These are phyloP conservation scores for Eucalyptus leucophloia DNA, from an alignment of 345 rosid species.

Conservation along the genomic window DNA sequence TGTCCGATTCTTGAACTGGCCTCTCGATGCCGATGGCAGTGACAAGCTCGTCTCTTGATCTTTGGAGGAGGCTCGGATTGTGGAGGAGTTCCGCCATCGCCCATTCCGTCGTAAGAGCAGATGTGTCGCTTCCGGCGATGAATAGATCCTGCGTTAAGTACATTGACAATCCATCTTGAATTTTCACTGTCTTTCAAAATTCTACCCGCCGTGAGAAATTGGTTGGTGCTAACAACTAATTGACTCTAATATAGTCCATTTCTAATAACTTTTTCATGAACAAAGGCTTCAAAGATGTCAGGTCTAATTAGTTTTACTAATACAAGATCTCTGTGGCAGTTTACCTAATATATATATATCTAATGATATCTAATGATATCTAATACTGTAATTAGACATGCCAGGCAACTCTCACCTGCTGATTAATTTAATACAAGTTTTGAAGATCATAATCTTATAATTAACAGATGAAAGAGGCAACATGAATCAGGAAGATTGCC, in stretches of 20 bases:
- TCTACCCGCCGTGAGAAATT: background rate
- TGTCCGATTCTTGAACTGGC: conserved; percentile 5
- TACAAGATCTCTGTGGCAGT: background rate
- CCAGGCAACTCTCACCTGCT: background rate
- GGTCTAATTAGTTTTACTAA: background rate
- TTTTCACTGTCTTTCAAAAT: background rate
- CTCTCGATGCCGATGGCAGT: background rate
- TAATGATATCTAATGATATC: background rate
- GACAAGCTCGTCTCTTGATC: background rate
- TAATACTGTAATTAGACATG: background rate
- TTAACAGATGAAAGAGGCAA: background rate
- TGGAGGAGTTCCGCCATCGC: conserved; percentile 11
- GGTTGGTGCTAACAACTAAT: background rate
- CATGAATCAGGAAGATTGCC: background rate
- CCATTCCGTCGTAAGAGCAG: conserved; percentile 12
- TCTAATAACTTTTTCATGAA: background rate
- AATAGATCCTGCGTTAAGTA: conserved; percentile 1
- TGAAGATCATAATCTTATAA: background rate
- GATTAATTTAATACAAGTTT: background rate
- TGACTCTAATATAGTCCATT: background rate
- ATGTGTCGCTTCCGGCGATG: conserved; percentile 15
- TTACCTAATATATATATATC: background rate
- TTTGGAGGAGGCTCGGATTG: background rate
- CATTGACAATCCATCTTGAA: background rate
- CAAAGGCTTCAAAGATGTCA: background rate